These are phyloP conservation scores for Macroventuria anomochaeta DNA, from an alignment of 2,329 filamentous ascomycete species.

Conservation along the genomic window DNA sequence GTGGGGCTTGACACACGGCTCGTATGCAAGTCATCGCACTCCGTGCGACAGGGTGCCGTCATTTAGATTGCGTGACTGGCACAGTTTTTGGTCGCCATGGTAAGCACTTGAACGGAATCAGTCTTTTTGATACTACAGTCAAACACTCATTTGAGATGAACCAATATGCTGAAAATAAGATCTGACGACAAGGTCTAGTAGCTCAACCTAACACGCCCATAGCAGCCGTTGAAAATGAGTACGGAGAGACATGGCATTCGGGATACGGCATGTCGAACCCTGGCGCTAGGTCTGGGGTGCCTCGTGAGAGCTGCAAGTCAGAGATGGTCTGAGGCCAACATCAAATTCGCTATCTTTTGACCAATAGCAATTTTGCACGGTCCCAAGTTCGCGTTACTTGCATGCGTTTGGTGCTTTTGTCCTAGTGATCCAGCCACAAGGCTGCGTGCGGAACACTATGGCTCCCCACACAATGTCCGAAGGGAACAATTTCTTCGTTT, in stretches of 20 bases:
- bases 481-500: conserved; percentile 1
- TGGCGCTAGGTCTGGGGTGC: conserved; percentile 1
- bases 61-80: neutral
- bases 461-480: conserved; percentile 18
- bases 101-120: conserved; percentile 8
- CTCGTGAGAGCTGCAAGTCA: conserved; percentile 7
- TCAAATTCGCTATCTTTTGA: neutral
- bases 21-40: conserved; percentile 11
- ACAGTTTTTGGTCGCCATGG: neutral
- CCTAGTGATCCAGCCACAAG: conserved; percentile 18
- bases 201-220: neutral
- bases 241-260: conserved; percentile 9
- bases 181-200: neutral
- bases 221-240: neutral
- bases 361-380: neutral
- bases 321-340: neutral
- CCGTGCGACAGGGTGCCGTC: neutral
- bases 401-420: conserved; percentile 1
- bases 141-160: conserved; percentile 7
- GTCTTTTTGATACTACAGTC: neutral
- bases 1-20: neutral
- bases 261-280: conserved; percentile 2
- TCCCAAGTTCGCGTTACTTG: neutral
- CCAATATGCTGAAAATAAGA: neutral
- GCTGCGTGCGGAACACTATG: conserved; percentile 7